Base-by-base conservation (phyloP, 2,329 filamentous ascomycete genomes). In the Fusarium torreyae region DNA sequence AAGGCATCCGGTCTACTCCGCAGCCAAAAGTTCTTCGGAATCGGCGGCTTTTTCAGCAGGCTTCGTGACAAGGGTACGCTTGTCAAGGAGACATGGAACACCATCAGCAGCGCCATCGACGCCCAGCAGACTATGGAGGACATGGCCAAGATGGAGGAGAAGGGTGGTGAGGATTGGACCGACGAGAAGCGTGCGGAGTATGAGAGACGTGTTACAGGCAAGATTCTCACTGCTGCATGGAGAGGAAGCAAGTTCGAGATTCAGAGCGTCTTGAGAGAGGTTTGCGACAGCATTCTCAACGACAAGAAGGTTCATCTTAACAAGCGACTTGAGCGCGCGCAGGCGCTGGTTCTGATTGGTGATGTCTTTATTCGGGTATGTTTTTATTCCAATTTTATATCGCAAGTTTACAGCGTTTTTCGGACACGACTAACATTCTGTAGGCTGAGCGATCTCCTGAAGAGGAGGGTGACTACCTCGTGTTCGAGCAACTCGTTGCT, bases 91-190 rank as follows among this genome's bases (percentile, higher is more conserved):
- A 98, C 96, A 2, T 99, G 96, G 96, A 95, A 93, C 77, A 99
- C 96, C 31, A 98, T 99, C 77, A 94, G 91, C 68, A 97, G 93
- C 52, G 96, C 96, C 39, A 97, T 99, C 70, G 94, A 98, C 77
- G 96, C 96, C 26, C 96, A 99, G 83, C 92, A 97, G 84, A 97
- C 94, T 63, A 97, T 99, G 89, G 95, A 99, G 84, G 95, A 98
- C 81, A 98, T 99, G 96, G 94, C 94, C 56, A 94, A 95, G 79
- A 86, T 95, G 81, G 96, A 99, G 83, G 93, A 98, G 84, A 91
- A 91, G 76, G 96, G 95, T 54, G 96, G 96, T 50, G 96, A 98
- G 57, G 94, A 97, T 66, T 99, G 96, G 96, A 98, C 96, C 1
- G 96, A 99, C 68, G 96, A 98, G 89, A 94, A 92, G 85, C 94